Evolutionary conservation across 495 filamentous ascomycete species (phyloP).

Genomic region (Aspergillus nanangensis): DNA sequence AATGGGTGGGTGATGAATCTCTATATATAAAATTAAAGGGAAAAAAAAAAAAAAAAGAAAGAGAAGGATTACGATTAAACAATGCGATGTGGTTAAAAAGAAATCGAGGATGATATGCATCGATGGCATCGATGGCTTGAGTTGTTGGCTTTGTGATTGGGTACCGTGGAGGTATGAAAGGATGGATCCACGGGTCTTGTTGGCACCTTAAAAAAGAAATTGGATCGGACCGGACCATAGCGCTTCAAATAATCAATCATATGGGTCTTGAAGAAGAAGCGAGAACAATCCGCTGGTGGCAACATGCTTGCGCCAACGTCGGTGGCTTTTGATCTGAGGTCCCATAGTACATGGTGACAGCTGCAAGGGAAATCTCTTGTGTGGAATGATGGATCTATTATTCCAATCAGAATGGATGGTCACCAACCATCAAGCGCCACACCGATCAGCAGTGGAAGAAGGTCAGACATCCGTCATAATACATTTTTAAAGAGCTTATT

Average conservation of each 20-base stretch:
- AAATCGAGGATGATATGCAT: conserved; percentile 1
- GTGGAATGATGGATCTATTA: too few relatives aligned
- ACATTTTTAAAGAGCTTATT: too few relatives aligned
- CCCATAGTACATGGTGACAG: too few relatives aligned
- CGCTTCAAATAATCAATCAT: not conserved
- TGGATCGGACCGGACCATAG: not conserved
- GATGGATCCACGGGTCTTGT: conserved; percentile 8
- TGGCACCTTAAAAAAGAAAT: conserved; percentile 1
- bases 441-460: too few relatives aligned
- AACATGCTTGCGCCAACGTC: not conserved
- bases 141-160: conserved; percentile 5
- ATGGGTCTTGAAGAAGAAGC: not conserved
- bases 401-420: too few relatives aligned
- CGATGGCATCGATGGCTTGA: conserved; percentile 11
- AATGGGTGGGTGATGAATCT: too few relatives aligned
- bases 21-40: too few relatives aligned
- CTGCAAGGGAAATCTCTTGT: too few relatives aligned
- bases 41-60: not conserved
- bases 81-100: not conserved
- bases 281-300: not conserved
- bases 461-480: too few relatives aligned
- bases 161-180: not conserved
- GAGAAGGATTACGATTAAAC: not conserved
- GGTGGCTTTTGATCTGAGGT: too few relatives aligned
- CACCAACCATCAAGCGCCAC: too few relatives aligned